These are phyloP conservation scores for Papiliotrema laurentii DNA, from an alignment of 1,284 basidiomycete species.

Conservation along the genomic window DNA sequence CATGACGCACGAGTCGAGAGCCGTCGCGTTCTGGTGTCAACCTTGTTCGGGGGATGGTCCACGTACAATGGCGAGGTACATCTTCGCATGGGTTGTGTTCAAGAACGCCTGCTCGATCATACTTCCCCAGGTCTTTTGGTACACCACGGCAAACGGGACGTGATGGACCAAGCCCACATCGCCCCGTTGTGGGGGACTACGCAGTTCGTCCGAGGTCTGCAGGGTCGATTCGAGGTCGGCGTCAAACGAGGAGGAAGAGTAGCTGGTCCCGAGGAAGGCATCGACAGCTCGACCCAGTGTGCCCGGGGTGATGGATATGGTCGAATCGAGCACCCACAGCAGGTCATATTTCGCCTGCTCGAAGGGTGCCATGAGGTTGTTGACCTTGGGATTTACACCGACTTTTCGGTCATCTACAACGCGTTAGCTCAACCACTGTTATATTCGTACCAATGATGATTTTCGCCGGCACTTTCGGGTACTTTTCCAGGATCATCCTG, in stretches of 20 bases:
- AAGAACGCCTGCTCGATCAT: conserved; percentile 89
- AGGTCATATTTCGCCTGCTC: conserved; percentile 77
- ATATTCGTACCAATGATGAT: conserved; percentile 66
- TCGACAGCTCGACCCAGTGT: conserved; percentile 83
- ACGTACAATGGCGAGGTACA: conserved; percentile 85
- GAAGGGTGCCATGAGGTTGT: conserved; percentile 87
- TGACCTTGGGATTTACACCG: conserved; percentile 96
- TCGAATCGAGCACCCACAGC: conserved; percentile 95
- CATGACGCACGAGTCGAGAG: conserved; percentile 91
- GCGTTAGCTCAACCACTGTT: conserved; percentile 16
- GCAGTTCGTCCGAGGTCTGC: conserved; percentile 24
- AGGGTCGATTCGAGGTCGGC: conserved; percentile 34
- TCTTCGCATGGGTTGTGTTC: conserved; percentile 96
- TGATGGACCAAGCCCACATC: conserved; percentile 87
- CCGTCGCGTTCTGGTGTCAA: conserved; percentile 52
- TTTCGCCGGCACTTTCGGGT: conserved; percentile 62
- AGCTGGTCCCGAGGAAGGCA: conserved; percentile 47
- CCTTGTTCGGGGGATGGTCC: not conserved
- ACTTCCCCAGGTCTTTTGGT: conserved; percentile 66
- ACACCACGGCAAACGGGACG: conserved; percentile 80
- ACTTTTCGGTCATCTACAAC: conserved; percentile 52
- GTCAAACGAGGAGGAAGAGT: conserved; percentile 31
- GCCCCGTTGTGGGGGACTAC: conserved; percentile 27
- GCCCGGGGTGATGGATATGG: conserved; percentile 72
- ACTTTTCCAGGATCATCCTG: conserved; percentile 66